Evolutionary conservation across 352 stramenopile genomes (phyloP), one percentile per base, ranked within the genome.

Genomic region (Phytophthora uliginosa): DNA sequence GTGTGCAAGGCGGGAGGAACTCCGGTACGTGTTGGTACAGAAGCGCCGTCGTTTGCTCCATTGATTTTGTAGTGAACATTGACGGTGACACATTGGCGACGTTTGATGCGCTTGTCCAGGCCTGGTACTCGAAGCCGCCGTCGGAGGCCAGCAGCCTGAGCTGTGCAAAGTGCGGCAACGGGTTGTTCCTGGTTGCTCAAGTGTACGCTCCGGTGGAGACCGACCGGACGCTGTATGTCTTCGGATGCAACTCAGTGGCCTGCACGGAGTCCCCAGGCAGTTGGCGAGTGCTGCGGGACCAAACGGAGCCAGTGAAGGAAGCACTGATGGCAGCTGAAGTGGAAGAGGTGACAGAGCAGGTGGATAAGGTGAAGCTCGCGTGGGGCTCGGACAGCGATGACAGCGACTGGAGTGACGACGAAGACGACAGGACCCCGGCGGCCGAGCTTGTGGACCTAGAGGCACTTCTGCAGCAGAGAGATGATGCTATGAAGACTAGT

Each of bases 191-290:
- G 26, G 83, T 96, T 40, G 83, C 72, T n/a, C 66, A 95, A 82
- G 82, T 96, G 53, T 96, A 95, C 42, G 88, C 89, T 52, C 88
- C 89, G 8, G 86, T 94, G 18, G 85, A 93, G 18, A 74, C 71
- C 7, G 81, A 93, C 51, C 83, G 89, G 33, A 93, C 89, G 55
- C 73, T 96, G 12, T 96, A 96, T 50, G 78, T 95, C 4, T 96
- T 96, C 66, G 89, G 89, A 10, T 96, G 89, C 79, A 96, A 96
- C 64, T 89, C 89, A 7, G 73, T 85, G n/a, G 79, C 82, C 1
- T 96, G 89, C 66, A 90, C 80, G 0, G 77, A 93, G 54, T 79
- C 69, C 0, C 51, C 82, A 10, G 84, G 86, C 56, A 94, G 89
- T 60, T 96, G 89, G 89, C 70, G 88, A 61, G 89, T 94, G 36